Conservation (phyloP, 345 rosid genomes). For the Lumnitzera racemosa region DNA sequence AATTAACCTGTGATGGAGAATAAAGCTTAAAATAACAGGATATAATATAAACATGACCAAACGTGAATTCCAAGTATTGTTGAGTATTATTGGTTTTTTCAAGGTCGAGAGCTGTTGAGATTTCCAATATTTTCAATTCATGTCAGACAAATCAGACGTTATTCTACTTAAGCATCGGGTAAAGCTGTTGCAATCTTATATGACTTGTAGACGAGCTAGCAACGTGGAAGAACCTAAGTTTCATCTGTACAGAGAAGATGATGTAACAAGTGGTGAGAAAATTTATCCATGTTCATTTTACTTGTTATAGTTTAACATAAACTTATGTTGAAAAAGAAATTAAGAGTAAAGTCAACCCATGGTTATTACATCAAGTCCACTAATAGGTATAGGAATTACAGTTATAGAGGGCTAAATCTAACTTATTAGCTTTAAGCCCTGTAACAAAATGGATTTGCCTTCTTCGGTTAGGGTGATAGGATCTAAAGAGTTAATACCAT, state of each 20-base stretch:
- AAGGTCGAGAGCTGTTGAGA: slow-evolving; percentile 34
- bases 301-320: neutral
- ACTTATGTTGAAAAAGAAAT: slow-evolving; percentile 1
- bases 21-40: too few species aligned
- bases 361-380: slow-evolving; percentile 73
- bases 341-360: slow-evolving; percentile 4
- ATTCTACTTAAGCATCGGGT: too few species aligned
- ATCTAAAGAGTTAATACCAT: too few species aligned
- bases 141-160: too few species aligned
- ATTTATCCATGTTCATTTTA: neutral
- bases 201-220: slow-evolving; percentile 55
- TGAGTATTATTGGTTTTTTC: neutral
- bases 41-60: too few species aligned
- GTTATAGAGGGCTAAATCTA: slow-evolving; percentile 3
- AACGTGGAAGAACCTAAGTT: slow-evolving; percentile 59
- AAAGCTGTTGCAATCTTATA: slow-evolving; percentile 3
- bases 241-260: slow-evolving; percentile 35
- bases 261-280: neutral
- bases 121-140: too few species aligned
- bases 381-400: slow-evolving; percentile 60
- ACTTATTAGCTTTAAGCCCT: too few species aligned
- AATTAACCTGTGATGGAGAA: too few species aligned
- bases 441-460: too few species aligned
- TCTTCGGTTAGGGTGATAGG: too few species aligned
- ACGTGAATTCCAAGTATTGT: too few species aligned